phyloP scores from a whole-genome alignment of 768 basidiomycete genomes.

The Naganishia vaughanmartiniae region DNA sequence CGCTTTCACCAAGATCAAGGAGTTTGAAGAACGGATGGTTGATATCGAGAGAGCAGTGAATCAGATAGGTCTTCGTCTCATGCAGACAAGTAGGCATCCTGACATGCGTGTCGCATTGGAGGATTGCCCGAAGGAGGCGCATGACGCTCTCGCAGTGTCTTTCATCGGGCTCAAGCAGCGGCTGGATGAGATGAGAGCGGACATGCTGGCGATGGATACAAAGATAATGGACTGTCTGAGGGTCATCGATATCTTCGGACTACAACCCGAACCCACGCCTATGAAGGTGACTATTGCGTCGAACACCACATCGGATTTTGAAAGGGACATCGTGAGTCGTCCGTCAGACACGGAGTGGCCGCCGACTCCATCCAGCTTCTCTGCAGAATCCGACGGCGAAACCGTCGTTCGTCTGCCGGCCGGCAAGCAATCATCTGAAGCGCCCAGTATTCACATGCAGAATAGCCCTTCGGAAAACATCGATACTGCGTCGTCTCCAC shows the following conservation, averaged over 20 bases:
- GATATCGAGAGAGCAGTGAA: not conserved
- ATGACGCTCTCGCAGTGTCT: not conserved
- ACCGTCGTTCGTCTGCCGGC: too few species aligned
- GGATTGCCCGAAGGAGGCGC: not conserved
- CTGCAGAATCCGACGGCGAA: too few species aligned
- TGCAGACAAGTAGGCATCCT: not conserved
- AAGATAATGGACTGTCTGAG: not conserved
- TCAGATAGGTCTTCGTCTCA: not conserved
- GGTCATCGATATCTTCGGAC: not conserved
- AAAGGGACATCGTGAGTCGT: too few species aligned
- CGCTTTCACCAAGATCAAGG: not conserved
- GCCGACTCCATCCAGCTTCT: not conserved
- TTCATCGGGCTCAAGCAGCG: not conserved
- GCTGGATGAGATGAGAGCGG: not conserved
- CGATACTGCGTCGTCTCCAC: not conserved
- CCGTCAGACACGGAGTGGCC: not conserved
- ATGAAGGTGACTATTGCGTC: too few species aligned
- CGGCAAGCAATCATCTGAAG: too few species aligned
- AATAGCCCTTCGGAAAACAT: not conserved
- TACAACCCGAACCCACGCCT: too few species aligned
- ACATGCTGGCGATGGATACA: not conserved
- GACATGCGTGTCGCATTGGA: not conserved
- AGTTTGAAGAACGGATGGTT: not conserved
- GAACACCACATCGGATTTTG: too few species aligned
- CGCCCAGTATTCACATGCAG: too few species aligned